These are phyloP conservation scores for Trichoderma sp. DNA, from an alignment of 2,329 filamentous ascomycete species.

Conservation along the genomic window DNA sequence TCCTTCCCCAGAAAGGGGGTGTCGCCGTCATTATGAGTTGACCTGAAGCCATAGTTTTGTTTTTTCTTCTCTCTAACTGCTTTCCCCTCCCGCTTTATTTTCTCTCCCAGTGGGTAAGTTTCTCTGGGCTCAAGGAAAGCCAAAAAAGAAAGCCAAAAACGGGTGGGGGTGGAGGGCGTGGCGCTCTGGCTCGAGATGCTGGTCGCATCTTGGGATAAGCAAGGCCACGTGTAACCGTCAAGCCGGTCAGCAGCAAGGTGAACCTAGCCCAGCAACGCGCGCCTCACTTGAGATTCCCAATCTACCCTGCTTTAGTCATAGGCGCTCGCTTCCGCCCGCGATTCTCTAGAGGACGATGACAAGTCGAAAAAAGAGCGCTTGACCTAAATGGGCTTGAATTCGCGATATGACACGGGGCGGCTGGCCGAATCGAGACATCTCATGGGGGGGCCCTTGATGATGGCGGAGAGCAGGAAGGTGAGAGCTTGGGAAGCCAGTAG, in stretches of 20 bases:
- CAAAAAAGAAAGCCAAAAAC: neutral
- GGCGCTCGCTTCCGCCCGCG: conserved; percentile 18
- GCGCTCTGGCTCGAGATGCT: neutral
- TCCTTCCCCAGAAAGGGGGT: neutral
- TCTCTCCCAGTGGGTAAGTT: neutral
- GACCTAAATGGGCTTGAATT: conserved; percentile 11
- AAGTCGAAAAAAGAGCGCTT: neutral
- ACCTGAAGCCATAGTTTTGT: neutral
- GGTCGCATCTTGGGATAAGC: conserved; percentile 4
- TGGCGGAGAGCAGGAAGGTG: neutral
- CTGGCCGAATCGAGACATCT: conserved; percentile 9
- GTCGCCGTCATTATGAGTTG: conserved; percentile 1
- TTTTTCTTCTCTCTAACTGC: neutral
- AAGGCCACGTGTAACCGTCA: conserved; percentile 11
- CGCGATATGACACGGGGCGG: conserved; percentile 10
- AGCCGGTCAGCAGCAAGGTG: conserved; percentile 17
- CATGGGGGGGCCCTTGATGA: neutral
- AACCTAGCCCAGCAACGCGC: neutral
- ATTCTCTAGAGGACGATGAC: neutral
- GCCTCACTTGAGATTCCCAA: conserved; percentile 6
- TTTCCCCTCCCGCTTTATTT: neutral
- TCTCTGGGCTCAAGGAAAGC: neutral
- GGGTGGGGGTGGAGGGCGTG: neutral
- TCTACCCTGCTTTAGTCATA: conserved; percentile 9
- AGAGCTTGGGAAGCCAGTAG: neutral